Evolutionary conservation across 371 early-diverging fungal genomes (phyloP).

Genomic region (Lichtheimia corymbifera): DNA sequence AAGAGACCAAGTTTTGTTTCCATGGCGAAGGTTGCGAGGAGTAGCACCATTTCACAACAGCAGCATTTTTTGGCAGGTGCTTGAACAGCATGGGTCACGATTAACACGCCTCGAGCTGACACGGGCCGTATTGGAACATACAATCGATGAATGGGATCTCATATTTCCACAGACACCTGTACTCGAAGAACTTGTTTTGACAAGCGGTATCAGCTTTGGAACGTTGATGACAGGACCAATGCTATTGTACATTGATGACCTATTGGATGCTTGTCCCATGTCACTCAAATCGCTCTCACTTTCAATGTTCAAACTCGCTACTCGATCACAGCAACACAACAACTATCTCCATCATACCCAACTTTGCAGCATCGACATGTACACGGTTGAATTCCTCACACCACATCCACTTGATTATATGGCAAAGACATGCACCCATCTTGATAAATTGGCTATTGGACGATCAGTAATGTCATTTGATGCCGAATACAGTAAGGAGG

Average conservation of each 20-base stretch:
- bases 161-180: not conserved
- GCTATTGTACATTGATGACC: constrained; percentile 1
- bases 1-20: not conserved
- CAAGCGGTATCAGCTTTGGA: constrained; percentile 5
- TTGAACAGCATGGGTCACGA: not conserved
- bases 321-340: not conserved
- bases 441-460: not conserved
- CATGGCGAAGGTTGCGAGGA: constrained; percentile 3
- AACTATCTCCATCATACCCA: not conserved
- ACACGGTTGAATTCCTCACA: not conserved
- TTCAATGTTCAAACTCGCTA: not conserved
- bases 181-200: not conserved
- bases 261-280: not conserved
- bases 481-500: too few relatives aligned
- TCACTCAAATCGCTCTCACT: constrained; percentile 1
- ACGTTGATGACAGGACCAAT: constrained; percentile 2
- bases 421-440: not conserved
- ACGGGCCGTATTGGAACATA: constrained; percentile 4
- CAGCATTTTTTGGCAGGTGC: not conserved
- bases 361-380: not conserved
- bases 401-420: not conserved
- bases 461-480: not conserved
- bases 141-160: not conserved
- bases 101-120: constrained; percentile 2
- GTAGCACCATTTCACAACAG: constrained; percentile 5